These are phyloP conservation scores for Penicillium sp. DNA, from an alignment of 2,329 filamentous ascomycete genomes.

Conservation along the genomic window DNA sequence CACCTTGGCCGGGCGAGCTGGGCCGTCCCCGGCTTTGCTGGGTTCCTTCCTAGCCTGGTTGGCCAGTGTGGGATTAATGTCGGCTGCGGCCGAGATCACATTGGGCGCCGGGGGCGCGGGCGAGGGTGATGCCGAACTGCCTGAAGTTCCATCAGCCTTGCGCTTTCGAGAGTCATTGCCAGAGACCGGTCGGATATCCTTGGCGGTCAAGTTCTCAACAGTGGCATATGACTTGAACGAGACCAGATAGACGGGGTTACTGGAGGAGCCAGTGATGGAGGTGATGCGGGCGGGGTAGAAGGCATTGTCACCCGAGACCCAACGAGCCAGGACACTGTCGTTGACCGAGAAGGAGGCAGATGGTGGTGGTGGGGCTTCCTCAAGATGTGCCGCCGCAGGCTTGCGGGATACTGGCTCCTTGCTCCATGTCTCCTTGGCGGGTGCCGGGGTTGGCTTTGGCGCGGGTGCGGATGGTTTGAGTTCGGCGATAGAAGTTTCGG, in stretches of 20 bases:
- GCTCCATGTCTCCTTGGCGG: conserved; percentile 71
- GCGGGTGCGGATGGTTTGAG: conserved; percentile 60
- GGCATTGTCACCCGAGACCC: conserved; percentile 80
- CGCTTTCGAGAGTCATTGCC: conserved; percentile 68
- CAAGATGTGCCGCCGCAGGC: conserved; percentile 45
- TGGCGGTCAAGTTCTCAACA: conserved; percentile 74
- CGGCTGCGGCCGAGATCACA: conserved; percentile 65
- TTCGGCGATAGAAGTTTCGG: conserved; percentile 77
- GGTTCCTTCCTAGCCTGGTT: conserved; percentile 63
- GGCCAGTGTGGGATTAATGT: conserved; percentile 63
- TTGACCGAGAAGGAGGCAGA: conserved; percentile 73
- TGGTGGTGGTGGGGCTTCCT: conserved; percentile 49
- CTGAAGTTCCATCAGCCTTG: conserved; percentile 75
- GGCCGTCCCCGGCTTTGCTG: conserved; percentile 60
- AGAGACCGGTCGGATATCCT: conserved; percentile 77
- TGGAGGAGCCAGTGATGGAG: conserved; percentile 87
- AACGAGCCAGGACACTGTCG: conserved; percentile 86
- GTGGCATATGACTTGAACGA: conserved; percentile 86
- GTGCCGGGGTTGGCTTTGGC: conserved; percentile 49
- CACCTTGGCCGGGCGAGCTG: conserved; percentile 62
- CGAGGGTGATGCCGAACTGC: conserved; percentile 46
- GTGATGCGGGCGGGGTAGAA: conserved; percentile 94
- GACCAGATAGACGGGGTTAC: conserved; percentile 87
- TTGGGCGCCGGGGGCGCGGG: conserved; percentile 45
- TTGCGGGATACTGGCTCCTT: conserved; percentile 62